Evolutionary conservation across 2,329 filamentous ascomycete genomes (phyloP), one percentile per base, ranked within the genome.

Genomic region (Stachybotrys chlorohalonatus): DNA sequence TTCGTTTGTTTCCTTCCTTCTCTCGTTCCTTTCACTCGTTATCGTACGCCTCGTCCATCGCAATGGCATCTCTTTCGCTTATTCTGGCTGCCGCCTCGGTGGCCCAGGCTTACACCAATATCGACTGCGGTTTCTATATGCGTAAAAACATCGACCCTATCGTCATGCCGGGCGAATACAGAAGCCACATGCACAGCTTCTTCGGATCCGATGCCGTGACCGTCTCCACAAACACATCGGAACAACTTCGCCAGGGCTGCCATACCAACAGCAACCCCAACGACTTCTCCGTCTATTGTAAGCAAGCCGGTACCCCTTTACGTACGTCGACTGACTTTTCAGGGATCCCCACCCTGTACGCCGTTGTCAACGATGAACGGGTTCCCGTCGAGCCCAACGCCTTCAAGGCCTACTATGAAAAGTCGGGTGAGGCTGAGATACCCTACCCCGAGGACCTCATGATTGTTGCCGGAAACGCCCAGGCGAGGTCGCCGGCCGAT

Each of bases 141-240:
- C 55, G 59, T 54, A 66, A 66, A 56, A 65, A 64, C 55, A 63
- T 66, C 31, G 60, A 66, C 45, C 63, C 62, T 36, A 63, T 66
- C 42, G 57, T 63, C 48, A 62, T 60, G 52, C 63, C 64, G 0
- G 61, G 64, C 30, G 52, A 61, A 53, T 63, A 67, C 55, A 61
- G 58, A 56, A 62, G 62, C 8, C 66, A 67, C 49, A 54, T 67
- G 58, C 65, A 67, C 57, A 64, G 61, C 51, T 66, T 64, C 55
- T 68, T 67, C 56, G 65, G 66, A 31, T 66, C 64, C 49, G 64
- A 66, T 50, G 64, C 60, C 39, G 58, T 68, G 24, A 49, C 47
- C 47, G 47, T 24, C 31, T 49, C 47, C 6, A 49, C 47, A 15
- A 49, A 49, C 16, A 17, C 17, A 6, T 49, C 47, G 13, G 47